phyloP scores from a whole-genome alignment of 257 asterid species.

The Lycium barbarum region DNA sequence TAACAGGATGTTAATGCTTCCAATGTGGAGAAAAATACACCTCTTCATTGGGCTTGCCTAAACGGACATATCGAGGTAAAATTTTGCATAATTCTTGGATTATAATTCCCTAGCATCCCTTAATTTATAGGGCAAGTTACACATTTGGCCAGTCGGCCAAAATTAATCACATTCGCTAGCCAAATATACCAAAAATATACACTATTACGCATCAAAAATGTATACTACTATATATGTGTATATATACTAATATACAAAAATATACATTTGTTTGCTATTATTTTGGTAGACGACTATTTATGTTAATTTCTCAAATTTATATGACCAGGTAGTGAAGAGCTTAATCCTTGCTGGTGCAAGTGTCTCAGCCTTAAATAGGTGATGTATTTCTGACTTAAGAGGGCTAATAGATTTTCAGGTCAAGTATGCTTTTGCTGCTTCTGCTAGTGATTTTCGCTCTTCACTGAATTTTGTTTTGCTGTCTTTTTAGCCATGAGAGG shows the following conservation, averaged over 20 bases:
- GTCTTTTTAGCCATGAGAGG: constrained; percentile 75
- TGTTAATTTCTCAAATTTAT: no score
- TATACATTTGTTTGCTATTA: no score
- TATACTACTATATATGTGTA: no score
- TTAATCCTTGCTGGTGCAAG: constrained; percentile 85
- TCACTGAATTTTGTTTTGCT: constrained; percentile 27
- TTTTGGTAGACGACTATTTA: no score
- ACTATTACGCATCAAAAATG: no score
- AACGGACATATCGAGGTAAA: constrained; percentile 87
- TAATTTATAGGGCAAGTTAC: not conserved
- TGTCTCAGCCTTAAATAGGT: constrained; percentile 77
- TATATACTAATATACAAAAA: no score
- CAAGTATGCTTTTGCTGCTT: not conserved
- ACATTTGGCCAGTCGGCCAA: no score
- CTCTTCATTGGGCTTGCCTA: constrained; percentile 98
- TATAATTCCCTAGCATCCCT: not conserved
- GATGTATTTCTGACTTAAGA: constrained; percentile 12
- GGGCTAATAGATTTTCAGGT: constrained; percentile 1
- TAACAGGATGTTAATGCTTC: constrained; percentile 83
- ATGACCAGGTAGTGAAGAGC: constrained; percentile 64
- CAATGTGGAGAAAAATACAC: constrained; percentile 80
- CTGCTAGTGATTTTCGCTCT: not conserved
- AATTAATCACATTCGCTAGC: no score
- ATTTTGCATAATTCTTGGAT: constrained; percentile 19
- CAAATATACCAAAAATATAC: no score